These are phyloP conservation scores for Fraxinus floribunda DNA, from an alignment of 305 asterid genomes.

Conservation along the genomic window DNA sequence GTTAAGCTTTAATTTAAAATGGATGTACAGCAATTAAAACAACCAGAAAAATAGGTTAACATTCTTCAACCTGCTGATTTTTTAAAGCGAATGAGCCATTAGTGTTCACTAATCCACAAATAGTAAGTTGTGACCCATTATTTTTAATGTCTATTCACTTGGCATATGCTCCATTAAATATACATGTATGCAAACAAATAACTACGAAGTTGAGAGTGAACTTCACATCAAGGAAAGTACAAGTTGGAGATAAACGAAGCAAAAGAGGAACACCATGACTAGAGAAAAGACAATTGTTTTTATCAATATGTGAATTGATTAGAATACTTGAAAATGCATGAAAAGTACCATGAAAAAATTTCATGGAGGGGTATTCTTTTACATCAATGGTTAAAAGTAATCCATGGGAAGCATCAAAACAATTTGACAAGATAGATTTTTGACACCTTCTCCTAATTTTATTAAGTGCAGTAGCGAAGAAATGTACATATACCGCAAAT, in stretches of 20 bases:
- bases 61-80: not conserved
- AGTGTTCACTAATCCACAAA: slow-evolving; percentile 3
- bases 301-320: not conserved
- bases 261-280: not conserved
- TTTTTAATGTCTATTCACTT: slow-evolving; percentile 15
- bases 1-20: not conserved
- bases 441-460: not conserved
- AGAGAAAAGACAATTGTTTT: not conserved
- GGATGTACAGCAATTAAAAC: not conserved
- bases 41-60: slow-evolving; percentile 13
- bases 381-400: not conserved
- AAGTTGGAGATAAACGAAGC: not conserved
- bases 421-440: not conserved
- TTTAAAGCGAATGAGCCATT: slow-evolving; percentile 11
- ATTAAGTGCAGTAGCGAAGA: not conserved
- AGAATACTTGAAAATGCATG: not conserved
- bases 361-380: not conserved
- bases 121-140: not conserved
- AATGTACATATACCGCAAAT: not conserved
- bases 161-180: slow-evolving; percentile 14
- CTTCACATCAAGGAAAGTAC: not conserved
- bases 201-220: not conserved
- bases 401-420: not conserved
- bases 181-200: not conserved
- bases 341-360: not conserved